phyloP scores from a whole-genome alignment of 108 stramenopile genomes.

The Pseudonitzschia delicatissima region DNA sequence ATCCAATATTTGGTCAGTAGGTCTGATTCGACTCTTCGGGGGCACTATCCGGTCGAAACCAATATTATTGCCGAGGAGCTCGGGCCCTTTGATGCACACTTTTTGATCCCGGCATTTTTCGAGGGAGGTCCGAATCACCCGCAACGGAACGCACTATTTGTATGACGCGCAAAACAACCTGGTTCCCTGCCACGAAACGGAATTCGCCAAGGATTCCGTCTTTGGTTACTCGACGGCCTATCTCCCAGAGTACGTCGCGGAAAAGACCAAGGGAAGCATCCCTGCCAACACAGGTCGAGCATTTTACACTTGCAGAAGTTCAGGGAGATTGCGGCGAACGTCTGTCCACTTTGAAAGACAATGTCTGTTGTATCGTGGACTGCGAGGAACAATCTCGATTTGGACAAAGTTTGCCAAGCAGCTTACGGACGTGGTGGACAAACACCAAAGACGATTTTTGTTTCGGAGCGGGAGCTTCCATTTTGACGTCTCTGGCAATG shows the following conservation, averaged over 20 bases:
- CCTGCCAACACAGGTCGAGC: slow-evolving; percentile 7
- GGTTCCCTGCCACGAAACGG: slow-evolving; percentile 44
- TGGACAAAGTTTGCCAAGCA: slow-evolving; percentile 21
- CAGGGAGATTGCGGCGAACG: slow-evolving; percentile 21
- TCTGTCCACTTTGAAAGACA: slow-evolving; percentile 1
- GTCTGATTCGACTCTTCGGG: slow-evolving; percentile 50
- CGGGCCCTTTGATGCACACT: slow-evolving; percentile 32
- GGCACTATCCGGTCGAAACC: slow-evolving; percentile 52
- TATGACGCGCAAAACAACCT: not conserved
- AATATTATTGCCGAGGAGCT: slow-evolving; percentile 38
- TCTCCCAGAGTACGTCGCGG: slow-evolving; percentile 42
- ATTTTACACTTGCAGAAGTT: slow-evolving; percentile 11
- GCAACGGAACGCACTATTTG: slow-evolving; percentile 43
- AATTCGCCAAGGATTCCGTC: slow-evolving; percentile 45
- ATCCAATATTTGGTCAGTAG: slow-evolving; percentile 35
- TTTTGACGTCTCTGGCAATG: slow-evolving; percentile 36
- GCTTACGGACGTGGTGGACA: slow-evolving; percentile 6
- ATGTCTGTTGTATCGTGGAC: slow-evolving; percentile 37
- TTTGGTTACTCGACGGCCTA: slow-evolving; percentile 51
- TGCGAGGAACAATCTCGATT: slow-evolving; percentile 39
- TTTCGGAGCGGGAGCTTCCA: slow-evolving; percentile 37
- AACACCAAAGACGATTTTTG: slow-evolving; percentile 14
- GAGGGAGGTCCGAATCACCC: slow-evolving; percentile 47
- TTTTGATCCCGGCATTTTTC: slow-evolving; percentile 46
- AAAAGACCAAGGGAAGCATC: slow-evolving; percentile 35